Base-by-base conservation (phyloP, 2,329 filamentous ascomycete genomes). In the Verticillium nubilum region DNA sequence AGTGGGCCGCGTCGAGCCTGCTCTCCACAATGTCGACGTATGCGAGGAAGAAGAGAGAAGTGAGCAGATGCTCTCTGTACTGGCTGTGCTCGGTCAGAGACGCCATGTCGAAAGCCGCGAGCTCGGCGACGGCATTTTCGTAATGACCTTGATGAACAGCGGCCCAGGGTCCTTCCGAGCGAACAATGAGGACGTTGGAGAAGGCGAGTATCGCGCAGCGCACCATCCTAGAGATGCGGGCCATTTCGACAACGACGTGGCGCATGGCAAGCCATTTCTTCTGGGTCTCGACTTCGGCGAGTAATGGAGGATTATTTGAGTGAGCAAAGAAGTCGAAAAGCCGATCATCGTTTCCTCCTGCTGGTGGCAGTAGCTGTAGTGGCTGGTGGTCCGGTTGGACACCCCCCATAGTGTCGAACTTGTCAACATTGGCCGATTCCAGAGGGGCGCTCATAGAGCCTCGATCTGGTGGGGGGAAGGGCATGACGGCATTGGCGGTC, bases 211-310 rank as follows among this genome's bases (percentile, higher is more conserved):
- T 78, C 4, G 80, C 78, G 63, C 74, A 73, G 15, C 70, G 69
- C 2, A 83, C 76, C 70, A 83, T 77, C 2, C 72, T 63, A 0
- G 79, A 82, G 15, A 73, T 69, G 15, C 70, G 70, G 5, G 79
- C 76, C 75, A 82, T 80, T 3, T 74, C 71, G 1, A 78, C 71
- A 17, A 83, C 74, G 33, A 77, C 71, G 52, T 78, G 76, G 9
- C 80, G 72, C 64, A 80, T 80, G 0, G 75, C 72, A 2, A 76
- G 70, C 80, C 80, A 83, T 56, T 77, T 79, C 62, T 77, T 78
- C 58, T 79, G 76, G 5, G 78, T 79, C 63, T 83, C 81, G 0
- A 83, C 77, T 54, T 82, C 77, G 15, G 77, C 76, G 5, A 83
- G 72, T 31, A 83, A 81, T 1, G 79, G 80, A 4, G 80, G 79